phyloP scores from a whole-genome alignment of 768 basidiomycete species.

The Clavulina sp. region DNA sequence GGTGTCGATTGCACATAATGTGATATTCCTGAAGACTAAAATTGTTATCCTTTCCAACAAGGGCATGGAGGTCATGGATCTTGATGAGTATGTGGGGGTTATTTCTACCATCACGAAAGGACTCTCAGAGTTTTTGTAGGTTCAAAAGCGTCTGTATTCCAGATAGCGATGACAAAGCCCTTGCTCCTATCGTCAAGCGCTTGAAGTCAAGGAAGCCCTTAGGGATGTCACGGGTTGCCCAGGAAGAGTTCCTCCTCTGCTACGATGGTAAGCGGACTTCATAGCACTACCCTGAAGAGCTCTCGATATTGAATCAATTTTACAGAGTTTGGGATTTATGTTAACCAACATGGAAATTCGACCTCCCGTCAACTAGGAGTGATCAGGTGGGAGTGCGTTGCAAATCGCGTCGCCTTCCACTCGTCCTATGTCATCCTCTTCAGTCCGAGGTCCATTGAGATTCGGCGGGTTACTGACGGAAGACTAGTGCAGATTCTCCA shows the following conservation, averaged over 20 bases:
- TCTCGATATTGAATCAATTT: constrained; percentile 1
- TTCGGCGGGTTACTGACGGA: constrained; percentile 68
- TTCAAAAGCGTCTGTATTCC: constrained; percentile 84
- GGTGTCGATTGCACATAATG: constrained; percentile 75
- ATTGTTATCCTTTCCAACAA: constrained; percentile 86
- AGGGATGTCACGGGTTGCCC: constrained; percentile 77
- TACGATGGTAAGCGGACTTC: constrained; percentile 56
- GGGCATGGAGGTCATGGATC: constrained; percentile 95
- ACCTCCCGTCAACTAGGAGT: constrained; percentile 43
- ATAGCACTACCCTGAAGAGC: not conserved
- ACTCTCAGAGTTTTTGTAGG: constrained; percentile 22
- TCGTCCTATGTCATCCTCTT: constrained; percentile 77
- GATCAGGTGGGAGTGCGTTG: constrained; percentile 90
- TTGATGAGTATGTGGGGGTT: constrained; percentile 52
- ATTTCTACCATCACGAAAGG: not conserved
- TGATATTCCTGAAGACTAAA: constrained; percentile 85
- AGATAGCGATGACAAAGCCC: constrained; percentile 47
- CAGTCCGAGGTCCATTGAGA: constrained; percentile 78
- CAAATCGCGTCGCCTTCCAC: constrained; percentile 77
- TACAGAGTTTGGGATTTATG: constrained; percentile 79
- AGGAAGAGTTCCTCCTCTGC: constrained; percentile 77
- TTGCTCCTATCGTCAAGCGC: constrained; percentile 56
- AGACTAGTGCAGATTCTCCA: constrained; percentile 67
- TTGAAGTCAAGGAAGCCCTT: constrained; percentile 68
- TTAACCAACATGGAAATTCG: constrained; percentile 81